Evolutionary conservation across 805 yeast species (phyloP), one percentile per base, ranked within the genome.

Genomic region (Yamadazyma scolyti): DNA sequence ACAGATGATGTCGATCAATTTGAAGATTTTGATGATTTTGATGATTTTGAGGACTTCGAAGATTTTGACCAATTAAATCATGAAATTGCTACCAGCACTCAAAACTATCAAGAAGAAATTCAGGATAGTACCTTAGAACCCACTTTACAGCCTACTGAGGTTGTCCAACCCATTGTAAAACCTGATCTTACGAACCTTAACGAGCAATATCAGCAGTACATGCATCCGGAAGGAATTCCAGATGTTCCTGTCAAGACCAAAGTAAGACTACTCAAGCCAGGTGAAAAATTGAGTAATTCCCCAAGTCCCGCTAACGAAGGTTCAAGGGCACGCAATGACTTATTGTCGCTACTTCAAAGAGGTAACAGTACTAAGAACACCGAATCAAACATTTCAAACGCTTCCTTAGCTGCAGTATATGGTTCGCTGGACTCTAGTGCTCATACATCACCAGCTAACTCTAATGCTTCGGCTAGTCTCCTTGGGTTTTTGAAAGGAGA

Each of bases 11-110:
- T 35, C 26, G 53, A 50, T 17, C 46, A 48, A 11, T 49, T 53
- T 21, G 59, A 57, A 20, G 54, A 53, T 21, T 61, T 58, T 31
- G 65, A 59, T 21, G 46, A 56, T 22, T 61, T 57, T 25, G 61
- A 55, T 21, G 58, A 54, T 30, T 54, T 52, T 30, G 62, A 58
- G 18, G 57, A 57, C 25, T 54, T 49, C 23, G 54, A 50, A 17
- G 53, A 48, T 25, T 37, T 62, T 33, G 68, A 64, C 26, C 68
- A 61, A 25, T 27, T 37, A 16, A 28, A 37, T 19, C 23, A 29
- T 17, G 40, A 31, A 26, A 40, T 36, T 11, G 28, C 34, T 21
- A 25, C 34, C 8, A 23, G 36, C 26, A 31, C 34, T 27, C 33
- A 30, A 21, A 34, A 32, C 4, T 24, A 25, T 24, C 25, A 33